These are phyloP conservation scores for Moniliophthora roreri DNA, from an alignment of 1,284 basidiomycete genomes.

Conservation along the genomic window DNA sequence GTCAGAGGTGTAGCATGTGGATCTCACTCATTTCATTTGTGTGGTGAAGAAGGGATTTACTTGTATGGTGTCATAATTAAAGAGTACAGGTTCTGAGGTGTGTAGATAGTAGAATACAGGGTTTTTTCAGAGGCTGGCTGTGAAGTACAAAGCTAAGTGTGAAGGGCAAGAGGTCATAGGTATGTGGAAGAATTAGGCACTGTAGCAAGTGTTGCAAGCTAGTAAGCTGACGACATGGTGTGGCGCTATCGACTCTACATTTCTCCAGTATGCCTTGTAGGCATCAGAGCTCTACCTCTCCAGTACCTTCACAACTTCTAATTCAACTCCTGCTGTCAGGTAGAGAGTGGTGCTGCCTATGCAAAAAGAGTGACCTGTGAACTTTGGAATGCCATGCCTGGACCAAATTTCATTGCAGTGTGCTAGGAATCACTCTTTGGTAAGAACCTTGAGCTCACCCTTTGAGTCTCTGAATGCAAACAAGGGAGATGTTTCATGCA, in stretches of 20 bases:
- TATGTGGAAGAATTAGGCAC: too few relatives aligned
- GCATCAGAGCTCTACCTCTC: slow-evolving; percentile 13
- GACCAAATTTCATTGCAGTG: background rate
- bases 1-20: too few relatives aligned
- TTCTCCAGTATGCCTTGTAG: slow-evolving; percentile 13
- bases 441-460: background rate
- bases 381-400: background rate
- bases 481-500: background rate
- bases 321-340: slow-evolving; percentile 8
- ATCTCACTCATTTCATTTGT: too few relatives aligned
- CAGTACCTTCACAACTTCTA: slow-evolving; percentile 11
- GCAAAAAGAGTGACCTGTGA: slow-evolving; percentile 13
- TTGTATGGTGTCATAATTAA: too few relatives aligned
- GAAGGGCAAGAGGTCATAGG: too few relatives aligned
- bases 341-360: slow-evolving; percentile 15
- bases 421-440: background rate
- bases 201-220: too few relatives aligned
- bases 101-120: too few relatives aligned
- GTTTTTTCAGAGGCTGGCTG: too few relatives aligned
- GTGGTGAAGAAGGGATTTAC: too few relatives aligned
- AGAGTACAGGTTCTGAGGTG: too few relatives aligned
- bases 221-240: background rate
- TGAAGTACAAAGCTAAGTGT: too few relatives aligned
- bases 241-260: background rate
- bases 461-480: background rate